Conservation (phyloP, 768 basidiomycete genomes). For the Amanita phalloides region DNA sequence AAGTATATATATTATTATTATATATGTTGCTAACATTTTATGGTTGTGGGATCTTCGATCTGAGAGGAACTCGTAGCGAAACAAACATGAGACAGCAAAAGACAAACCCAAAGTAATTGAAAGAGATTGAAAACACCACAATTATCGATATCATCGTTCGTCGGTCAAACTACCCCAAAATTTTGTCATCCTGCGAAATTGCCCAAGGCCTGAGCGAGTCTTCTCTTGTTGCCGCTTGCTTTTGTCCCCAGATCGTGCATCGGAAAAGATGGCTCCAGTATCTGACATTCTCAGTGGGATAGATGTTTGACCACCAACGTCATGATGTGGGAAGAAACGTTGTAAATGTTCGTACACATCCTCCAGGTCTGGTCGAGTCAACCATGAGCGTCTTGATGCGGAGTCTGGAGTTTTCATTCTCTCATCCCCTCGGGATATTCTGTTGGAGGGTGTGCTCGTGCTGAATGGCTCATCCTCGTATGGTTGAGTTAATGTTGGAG, state of each 20-base stretch:
- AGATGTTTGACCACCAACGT: constrained; percentile 71
- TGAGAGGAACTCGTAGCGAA: neutral
- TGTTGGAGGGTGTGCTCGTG: neutral
- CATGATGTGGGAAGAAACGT: constrained; percentile 80
- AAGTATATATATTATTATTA: constrained; percentile 2
- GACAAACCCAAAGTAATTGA: neutral
- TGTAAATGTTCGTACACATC: constrained; percentile 75
- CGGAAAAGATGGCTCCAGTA: neutral
- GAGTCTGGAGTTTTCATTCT: neutral
- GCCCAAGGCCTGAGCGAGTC: constrained; percentile 35
- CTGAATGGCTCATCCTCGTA: neutral
- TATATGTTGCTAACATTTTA: neutral
- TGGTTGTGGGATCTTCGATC: neutral
- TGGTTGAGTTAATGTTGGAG: neutral
- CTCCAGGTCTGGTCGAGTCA: constrained; percentile 57
- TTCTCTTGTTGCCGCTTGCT: constrained; percentile 66
- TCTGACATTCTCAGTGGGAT: constrained; percentile 27
- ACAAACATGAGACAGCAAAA: neutral
- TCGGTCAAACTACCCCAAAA: constrained; percentile 33
- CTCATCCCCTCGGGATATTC: neutral
- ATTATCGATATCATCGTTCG: constrained; percentile 21
- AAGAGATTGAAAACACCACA: neutral
- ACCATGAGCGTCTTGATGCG: neutral
- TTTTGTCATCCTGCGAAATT: constrained; percentile 24
- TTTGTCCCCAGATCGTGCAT: constrained; percentile 11